A percentile compares a stretch with the other conserved stretches of the same genome.
Conservation (phyloP, 495 filamentous ascomycete genomes). For the Aspergillus heteromorphus region DNA sequence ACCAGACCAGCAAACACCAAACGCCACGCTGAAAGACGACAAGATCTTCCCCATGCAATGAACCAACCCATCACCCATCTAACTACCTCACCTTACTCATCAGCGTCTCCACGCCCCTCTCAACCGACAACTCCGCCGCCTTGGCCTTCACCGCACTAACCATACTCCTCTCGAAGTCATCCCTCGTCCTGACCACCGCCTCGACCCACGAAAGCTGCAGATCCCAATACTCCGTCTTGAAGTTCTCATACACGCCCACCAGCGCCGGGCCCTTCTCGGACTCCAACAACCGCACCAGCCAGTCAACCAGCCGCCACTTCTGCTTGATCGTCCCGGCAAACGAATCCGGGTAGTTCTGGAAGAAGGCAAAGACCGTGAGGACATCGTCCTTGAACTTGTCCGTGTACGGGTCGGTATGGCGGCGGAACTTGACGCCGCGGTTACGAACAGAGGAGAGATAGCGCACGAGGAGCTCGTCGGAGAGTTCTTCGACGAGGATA, state of each 20-base stretch:
- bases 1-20: slow-evolving; percentile 7
- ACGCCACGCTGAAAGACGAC: slow-evolving; percentile 18
- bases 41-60: neutral
- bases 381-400: slow-evolving; percentile 91
- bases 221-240: slow-evolving; percentile 90
- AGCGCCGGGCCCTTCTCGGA: slow-evolving; percentile 65
- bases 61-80: neutral
- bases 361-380: slow-evolving; percentile 72
- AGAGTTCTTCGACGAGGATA: slow-evolving; percentile 83
- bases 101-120: slow-evolving; percentile 75
- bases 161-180: slow-evolving; percentile 92
- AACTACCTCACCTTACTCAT: slow-evolving; percentile 79
- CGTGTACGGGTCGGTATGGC: slow-evolving; percentile 66
- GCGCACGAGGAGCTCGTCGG: slow-evolving; percentile 77
- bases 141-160: slow-evolving; percentile 78
- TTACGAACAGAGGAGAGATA: slow-evolving; percentile 88
- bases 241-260: slow-evolving; percentile 69
- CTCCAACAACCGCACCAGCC: slow-evolving; percentile 68
- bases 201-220: slow-evolving; percentile 96
- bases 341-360: slow-evolving; percentile 55
- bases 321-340: slow-evolving; percentile 70
- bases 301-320: slow-evolving; percentile 86
- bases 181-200: slow-evolving; percentile 73
- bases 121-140: slow-evolving; percentile 76
- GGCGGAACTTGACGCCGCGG: slow-evolving; percentile 83